Evolutionary conservation across 2,329 filamentous ascomycete species (phyloP).

Genomic region (Zasmidium cellare): DNA sequence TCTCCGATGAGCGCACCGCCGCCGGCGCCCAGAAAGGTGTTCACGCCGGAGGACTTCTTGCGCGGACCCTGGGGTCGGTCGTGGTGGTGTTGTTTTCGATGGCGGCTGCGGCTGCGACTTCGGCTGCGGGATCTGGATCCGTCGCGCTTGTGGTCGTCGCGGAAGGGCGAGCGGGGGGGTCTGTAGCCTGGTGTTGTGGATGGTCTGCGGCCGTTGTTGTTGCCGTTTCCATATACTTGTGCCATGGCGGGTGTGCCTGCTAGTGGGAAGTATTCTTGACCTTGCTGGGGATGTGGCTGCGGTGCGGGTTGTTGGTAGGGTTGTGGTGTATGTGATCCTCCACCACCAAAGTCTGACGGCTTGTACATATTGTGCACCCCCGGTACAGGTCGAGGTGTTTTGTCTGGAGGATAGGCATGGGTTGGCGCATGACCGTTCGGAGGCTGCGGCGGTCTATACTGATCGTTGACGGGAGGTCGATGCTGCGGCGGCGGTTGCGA

Average conservation of each 20-base stretch:
- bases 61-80: conserved; percentile 12
- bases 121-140: conserved; percentile 18
- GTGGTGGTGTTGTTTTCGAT: conserved; percentile 21
- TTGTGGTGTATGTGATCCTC: conserved; percentile 2
- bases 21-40: conserved; percentile 47
- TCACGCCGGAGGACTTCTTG: conserved; percentile 27
- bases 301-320: conserved; percentile 19
- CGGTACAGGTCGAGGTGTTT: conserved; percentile 4
- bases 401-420: conserved; percentile 19
- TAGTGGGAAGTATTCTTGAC: conserved; percentile 13
- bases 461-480: conserved; percentile 22
- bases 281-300: conserved; percentile 6
- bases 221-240: conserved; percentile 14
- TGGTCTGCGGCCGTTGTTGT: conserved; percentile 9
- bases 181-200: conserved; percentile 17
- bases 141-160: conserved; percentile 11
- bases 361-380: conserved; percentile 14
- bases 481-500: conserved; percentile 32
- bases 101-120: conserved; percentile 23
- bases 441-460: conserved; percentile 24
- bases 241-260: conserved; percentile 13
- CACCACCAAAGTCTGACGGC: conserved; percentile 13
- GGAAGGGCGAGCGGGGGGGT: conserved; percentile 18
- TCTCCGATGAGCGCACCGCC: conserved; percentile 47
- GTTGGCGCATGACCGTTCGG: conserved; percentile 17